Conservation (phyloP, 1,139 yeast genomes). For the Candida gigantensis region DNA sequence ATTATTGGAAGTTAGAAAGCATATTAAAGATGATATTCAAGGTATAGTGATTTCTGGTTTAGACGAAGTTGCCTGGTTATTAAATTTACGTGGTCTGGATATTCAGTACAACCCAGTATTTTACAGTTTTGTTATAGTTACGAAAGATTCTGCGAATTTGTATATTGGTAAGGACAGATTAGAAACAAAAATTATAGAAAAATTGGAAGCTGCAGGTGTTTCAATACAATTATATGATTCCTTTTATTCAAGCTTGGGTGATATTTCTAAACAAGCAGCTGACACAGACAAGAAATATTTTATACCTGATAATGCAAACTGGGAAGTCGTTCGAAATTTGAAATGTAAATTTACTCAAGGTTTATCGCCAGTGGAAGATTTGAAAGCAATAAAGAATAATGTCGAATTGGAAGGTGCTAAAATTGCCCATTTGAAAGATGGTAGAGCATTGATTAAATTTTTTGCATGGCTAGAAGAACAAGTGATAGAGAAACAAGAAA, state of each 20-base stretch:
- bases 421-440: conserved; percentile 83
- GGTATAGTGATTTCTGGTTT: conserved; percentile 63
- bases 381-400: conserved; percentile 77
- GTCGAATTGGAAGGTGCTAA: conserved; percentile 76
- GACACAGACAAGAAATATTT: conserved; percentile 47
- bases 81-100: conserved; percentile 77
- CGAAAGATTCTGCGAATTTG: conserved; percentile 50
- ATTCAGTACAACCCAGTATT: conserved; percentile 92
- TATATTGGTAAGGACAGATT: conserved; percentile 44
- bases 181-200: conserved; percentile 30
- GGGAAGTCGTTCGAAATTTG: conserved; percentile 71
- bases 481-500: conserved; percentile 51
- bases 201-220: conserved; percentile 42
- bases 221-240: conserved; percentile 52
- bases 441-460: conserved; percentile 74
- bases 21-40: conserved; percentile 42
- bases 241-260: conserved; percentile 54
- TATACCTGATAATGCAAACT: conserved; percentile 68
- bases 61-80: conserved; percentile 92
- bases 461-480: conserved; percentile 86
- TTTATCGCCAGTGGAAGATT: conserved; percentile 65
- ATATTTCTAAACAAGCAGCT: conserved; percentile 44
- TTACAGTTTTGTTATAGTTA: conserved; percentile 71
- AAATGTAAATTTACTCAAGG: conserved; percentile 45
- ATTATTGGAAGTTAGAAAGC: conserved; percentile 44